Base-by-base conservation (phyloP, 2,329 filamentous ascomycete genomes). In the Zymoseptoria pseudotritici region DNA sequence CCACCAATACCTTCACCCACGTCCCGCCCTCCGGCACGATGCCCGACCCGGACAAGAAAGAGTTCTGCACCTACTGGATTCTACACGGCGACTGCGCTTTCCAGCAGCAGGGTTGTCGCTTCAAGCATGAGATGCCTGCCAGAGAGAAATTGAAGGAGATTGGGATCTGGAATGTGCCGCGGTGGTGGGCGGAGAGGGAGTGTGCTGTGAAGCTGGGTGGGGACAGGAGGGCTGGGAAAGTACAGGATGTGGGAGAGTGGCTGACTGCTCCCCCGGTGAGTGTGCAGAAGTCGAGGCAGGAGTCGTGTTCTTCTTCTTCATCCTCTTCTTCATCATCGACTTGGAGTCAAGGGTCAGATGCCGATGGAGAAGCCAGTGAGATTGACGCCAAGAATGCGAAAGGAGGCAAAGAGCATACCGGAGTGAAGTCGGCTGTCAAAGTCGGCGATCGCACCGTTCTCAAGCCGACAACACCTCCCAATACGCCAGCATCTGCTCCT, bases 41-140 rank as follows among this genome's bases (percentile, higher is more conserved):
- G 19, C 75, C 76, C 19, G 73, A 78, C 10, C 70, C 69, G 4
- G 73, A 75, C 5, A 84, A 82, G 68, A 96, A 96, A 72, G 78
- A 88, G 22, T 96, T 88, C 74, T 96, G 91, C 75, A 90, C 91
- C 60, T 90, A 93, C 74, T 97, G 91, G 91, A 87, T 96, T 58
- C 86, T 90, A 67, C 87, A 89, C 60, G 91, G 91, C 20, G 85
- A 89, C 51, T 97, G 92, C 72, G 88, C 88, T 63, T 97, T 90
- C 73, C 86, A 83, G 3, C 90, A 95, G 72, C 87, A 92, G 70
- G 91, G 92, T 0, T 96, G 92, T 77, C 85, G 87, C 65, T 96
- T 86, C 79, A 93, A 91, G 76, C 92, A 96, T 72, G 89, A 94
- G 72, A 96, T 96, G 88, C 92, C 92, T 0, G 85, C 91, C 64